Evolutionary conservation across 768 basidiomycete genomes (phyloP).

Genomic region (Boletus rex-veris): DNA sequence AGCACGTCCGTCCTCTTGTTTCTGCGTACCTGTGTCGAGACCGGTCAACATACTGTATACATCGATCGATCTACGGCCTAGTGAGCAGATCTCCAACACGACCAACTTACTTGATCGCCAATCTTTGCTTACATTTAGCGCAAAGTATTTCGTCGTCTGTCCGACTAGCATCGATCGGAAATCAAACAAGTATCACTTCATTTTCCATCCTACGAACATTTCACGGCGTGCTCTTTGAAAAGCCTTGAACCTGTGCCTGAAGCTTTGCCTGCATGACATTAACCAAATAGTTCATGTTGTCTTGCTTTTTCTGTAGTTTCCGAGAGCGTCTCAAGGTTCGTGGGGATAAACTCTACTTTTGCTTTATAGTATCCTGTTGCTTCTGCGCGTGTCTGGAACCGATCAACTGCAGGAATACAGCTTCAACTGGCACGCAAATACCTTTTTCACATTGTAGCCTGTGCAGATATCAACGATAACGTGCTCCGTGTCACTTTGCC

Average conservation of each 20-base stretch:
- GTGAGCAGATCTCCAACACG: no score
- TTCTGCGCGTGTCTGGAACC: conserved; percentile 68
- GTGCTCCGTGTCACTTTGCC: conserved; percentile 80
- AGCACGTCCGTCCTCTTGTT: no score
- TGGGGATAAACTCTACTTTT: conserved; percentile 37
- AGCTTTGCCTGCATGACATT: conserved; percentile 67
- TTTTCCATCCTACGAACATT: no score
- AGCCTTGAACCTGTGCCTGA: conserved; percentile 23
- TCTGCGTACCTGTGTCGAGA: no score
- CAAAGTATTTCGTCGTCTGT: not conserved
- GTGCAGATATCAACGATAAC: conserved; percentile 96
- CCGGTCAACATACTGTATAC: no score
- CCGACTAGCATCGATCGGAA: not conserved
- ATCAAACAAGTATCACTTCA: not conserved
- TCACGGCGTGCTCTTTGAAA: conserved; percentile 23
- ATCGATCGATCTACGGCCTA: no score
- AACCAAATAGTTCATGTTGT: conserved; percentile 49
- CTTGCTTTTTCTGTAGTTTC: conserved; percentile 88
- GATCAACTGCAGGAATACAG: conserved; percentile 1
- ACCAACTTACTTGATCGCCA: no score
- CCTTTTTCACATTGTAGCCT: conserved; percentile 96
- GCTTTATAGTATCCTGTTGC: conserved; percentile 76
- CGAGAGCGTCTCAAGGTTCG: conserved; percentile 44
- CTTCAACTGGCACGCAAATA: conserved; percentile 27
- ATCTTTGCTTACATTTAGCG: not conserved